Percentiles rank a stretch among this genome's conserved stretches.
phyloP scores from a whole-genome alignment of 1,284 basidiomycete species.

The Puccinia horiana region DNA sequence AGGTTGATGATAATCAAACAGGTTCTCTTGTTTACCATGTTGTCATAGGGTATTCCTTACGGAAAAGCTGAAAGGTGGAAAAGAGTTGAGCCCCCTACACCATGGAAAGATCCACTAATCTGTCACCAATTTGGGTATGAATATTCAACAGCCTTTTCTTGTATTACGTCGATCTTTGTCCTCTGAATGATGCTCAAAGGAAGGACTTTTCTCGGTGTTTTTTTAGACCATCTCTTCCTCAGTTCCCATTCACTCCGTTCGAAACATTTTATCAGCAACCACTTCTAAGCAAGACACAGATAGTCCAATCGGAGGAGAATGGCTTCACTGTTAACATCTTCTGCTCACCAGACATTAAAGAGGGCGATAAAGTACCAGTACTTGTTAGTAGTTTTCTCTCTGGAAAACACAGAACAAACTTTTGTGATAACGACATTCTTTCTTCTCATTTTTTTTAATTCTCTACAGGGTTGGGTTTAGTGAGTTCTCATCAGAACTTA shows the following conservation, averaged over 20 bases:
- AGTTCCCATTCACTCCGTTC: not conserved
- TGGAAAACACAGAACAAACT: too few relatives aligned
- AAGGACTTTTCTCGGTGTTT: not conserved
- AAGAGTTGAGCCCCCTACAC: constrained; percentile 3
- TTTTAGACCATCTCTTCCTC: not conserved
- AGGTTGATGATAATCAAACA: not conserved
- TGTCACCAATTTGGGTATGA: constrained; percentile 37
- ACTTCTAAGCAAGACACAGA: not conserved
- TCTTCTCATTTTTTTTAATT: too few relatives aligned
- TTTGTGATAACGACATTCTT: too few relatives aligned
- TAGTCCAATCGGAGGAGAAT: constrained; percentile 11
- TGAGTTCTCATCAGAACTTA: not conserved
- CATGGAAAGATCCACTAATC: constrained; percentile 30
- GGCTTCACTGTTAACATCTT: constrained; percentile 41
- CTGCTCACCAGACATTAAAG: not conserved
- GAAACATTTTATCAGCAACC: not conserved
- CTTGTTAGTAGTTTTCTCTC: not conserved
- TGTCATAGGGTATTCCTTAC: constrained; percentile 36
- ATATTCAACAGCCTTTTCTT: not conserved
- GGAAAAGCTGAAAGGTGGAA: constrained; percentile 43
- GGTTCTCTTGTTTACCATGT: not conserved
- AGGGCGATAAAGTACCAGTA: constrained; percentile 24
- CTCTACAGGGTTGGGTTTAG: not conserved
- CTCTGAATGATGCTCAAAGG: not conserved
- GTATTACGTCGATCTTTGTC: not conserved